Percentiles rank a stretch among this genome's conserved stretches.
Evolutionary conservation across 176 grass and related monocot genomes (phyloP).

Genomic region (Carex cristatella): DNA sequence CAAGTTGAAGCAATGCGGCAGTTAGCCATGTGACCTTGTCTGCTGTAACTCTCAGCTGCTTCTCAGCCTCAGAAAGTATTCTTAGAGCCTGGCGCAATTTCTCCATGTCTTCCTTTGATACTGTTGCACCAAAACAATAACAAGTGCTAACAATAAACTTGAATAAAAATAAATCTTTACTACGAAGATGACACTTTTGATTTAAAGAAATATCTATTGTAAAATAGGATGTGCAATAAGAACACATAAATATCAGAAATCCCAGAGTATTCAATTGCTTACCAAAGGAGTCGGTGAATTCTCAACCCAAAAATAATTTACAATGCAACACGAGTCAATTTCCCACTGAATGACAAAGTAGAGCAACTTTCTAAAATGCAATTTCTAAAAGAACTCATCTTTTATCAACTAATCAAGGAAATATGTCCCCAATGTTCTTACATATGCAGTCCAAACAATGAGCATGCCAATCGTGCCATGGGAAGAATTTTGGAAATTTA

Average conservation of each 20-base stretch:
- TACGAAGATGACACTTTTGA: neutral
- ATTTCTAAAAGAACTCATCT: neutral
- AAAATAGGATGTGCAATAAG: neutral
- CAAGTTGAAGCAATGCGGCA: slow-evolving; percentile 21
- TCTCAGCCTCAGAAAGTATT: slow-evolving; percentile 21
- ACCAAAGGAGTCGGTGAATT: neutral
- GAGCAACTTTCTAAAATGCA: neutral
- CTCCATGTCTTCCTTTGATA: slow-evolving; percentile 27
- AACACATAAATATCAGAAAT: neutral
- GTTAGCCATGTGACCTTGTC: slow-evolving; percentile 29
- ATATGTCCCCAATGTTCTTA: neutral
- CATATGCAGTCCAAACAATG: neutral
- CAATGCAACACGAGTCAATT: neutral
- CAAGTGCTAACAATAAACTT: neutral
- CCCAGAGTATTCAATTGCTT: neutral
- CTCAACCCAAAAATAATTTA: neutral
- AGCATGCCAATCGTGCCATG: neutral
- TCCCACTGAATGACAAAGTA: neutral
- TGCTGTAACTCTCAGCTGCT: slow-evolving; percentile 21
- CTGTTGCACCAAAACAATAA: neutral
- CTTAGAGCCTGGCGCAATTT: slow-evolving; percentile 21
- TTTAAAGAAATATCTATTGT: neutral
- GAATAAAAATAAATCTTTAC: neutral
- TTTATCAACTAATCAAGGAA: neutral
- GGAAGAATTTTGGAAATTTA: neutral